Evolutionary conservation across 1,284 basidiomycete genomes (phyloP).

Genomic region (Caloboletus firmus): DNA sequence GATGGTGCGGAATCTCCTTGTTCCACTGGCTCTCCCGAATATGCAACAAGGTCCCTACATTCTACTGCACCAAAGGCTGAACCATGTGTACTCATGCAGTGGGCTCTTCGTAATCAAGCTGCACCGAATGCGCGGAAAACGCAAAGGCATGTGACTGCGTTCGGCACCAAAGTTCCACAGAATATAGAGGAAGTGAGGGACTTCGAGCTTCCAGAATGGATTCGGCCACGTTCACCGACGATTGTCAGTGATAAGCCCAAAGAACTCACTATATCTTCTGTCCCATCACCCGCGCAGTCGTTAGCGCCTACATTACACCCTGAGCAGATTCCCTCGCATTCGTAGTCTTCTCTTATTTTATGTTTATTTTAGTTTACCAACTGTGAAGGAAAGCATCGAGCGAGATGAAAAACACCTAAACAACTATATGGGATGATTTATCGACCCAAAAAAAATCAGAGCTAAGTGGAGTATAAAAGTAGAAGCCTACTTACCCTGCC

Average conservation of each 20-base stretch:
- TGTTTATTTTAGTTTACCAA: constrained; percentile 32
- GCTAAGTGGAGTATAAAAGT: not conserved
- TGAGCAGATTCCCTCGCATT: constrained; percentile 5
- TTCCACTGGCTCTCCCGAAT: constrained; percentile 25
- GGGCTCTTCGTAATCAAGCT: constrained; percentile 49
- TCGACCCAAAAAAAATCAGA: not conserved
- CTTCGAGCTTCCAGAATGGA: constrained; percentile 50
- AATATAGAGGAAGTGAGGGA: constrained; percentile 48
- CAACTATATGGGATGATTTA: constrained; percentile 7
- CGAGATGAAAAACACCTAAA: constrained; percentile 5
- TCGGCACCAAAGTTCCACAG: constrained; percentile 52
- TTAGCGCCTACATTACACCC: constrained; percentile 17
- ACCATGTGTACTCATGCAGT: constrained; percentile 43
- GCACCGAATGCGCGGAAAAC: constrained; percentile 49
- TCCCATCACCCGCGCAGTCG: constrained; percentile 4
- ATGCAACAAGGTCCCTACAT: constrained; percentile 9
- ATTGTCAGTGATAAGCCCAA: constrained; percentile 8
- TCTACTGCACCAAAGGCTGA: constrained; percentile 30
- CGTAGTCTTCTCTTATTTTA: constrained; percentile 32
- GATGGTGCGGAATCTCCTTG: constrained; percentile 25
- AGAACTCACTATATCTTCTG: constrained; percentile 3
- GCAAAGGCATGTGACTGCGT: constrained; percentile 53
- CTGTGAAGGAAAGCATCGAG: not conserved
- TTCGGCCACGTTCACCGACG: constrained; percentile 30
- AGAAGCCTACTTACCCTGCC: constrained; percentile 12